Evolutionary conservation across 257 asterid genomes (phyloP), one percentile per base, ranked within the genome.

Genomic region (Solanum raphanifolium): DNA sequence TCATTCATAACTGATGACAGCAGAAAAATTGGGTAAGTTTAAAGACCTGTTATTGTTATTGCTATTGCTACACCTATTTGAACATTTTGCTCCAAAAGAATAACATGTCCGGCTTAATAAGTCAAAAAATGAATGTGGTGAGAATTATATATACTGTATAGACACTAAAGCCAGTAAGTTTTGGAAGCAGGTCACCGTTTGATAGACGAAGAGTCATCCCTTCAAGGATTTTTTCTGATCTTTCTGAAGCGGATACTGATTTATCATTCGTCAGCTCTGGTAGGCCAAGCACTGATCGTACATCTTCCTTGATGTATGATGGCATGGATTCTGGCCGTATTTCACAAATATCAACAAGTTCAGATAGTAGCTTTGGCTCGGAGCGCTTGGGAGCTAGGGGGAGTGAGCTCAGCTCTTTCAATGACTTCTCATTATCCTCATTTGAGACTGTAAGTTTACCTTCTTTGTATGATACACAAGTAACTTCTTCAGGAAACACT

Each of bases 301-400:
- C 88, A 18, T 92, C 93, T 15, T 88, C 92, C 48, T 32, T 88
- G 43, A 35, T 90, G 71, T 87, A 60, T 25, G 98, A 95, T 58
- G 55, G 90, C 89, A 8, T 86, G 25, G 94, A 91, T 71, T 85
- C 93, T 1, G 85, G 89, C 13, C 89, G 92, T 76, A 89, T 91
- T 43, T 90, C 96, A 62, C 87, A 92, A 25, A 60, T 92, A 43
- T 96, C 99, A 7, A 86, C 91, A 15, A 94, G 98, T 91, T 95
- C 98, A 9, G 98, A 93, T 1, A 91, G 93, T 79, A 95, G 98
- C 92, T 88, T 89, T 52, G 95, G 93, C 35, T 96, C 98, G 13
- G 87, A 62, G 27, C 87, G 74, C 29, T 86, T 92, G 13, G 92
- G 94, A 79, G 48, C 93, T 7, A 92, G 89, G 91, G 95, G 89